Percentiles rank a stretch among this genome's conserved stretches.
phyloP scores from a whole-genome alignment of 1,139 yeast genomes.

The Meyerozyma athensensis region DNA sequence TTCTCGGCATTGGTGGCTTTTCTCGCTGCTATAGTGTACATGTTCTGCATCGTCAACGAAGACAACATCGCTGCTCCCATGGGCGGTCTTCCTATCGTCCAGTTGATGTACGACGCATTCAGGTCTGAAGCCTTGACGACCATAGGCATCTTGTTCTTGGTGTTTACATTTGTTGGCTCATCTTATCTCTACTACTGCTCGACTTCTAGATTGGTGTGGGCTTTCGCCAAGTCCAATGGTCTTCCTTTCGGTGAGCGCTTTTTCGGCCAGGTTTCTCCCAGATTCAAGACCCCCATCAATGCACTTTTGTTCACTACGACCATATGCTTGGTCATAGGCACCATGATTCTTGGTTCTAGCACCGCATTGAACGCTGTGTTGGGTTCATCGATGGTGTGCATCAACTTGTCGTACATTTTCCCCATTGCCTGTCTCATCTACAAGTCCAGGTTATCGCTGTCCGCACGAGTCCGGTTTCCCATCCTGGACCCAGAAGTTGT shows the following conservation, averaged over 20 bases:
- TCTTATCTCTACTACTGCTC: slow-evolving; percentile 16
- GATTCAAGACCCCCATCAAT: slow-evolving; percentile 21
- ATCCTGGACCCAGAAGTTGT: slow-evolving; percentile 6
- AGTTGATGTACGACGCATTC: slow-evolving; percentile 22
- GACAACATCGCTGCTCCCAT: slow-evolving; percentile 18
- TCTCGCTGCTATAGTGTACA: slow-evolving; percentile 21
- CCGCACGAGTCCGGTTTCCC: slow-evolving; percentile 13
- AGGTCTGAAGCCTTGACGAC: slow-evolving; percentile 22
- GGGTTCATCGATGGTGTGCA: slow-evolving; percentile 27
- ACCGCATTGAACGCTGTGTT: slow-evolving; percentile 25
- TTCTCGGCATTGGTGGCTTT: slow-evolving; percentile 21
- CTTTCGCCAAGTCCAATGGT: slow-evolving; percentile 26
- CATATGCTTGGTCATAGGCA: slow-evolving; percentile 18
- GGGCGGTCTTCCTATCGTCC: slow-evolving; percentile 26
- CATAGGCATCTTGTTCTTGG: slow-evolving; percentile 19
- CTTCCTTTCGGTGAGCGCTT: slow-evolving; percentile 20
- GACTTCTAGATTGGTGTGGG: slow-evolving; percentile 24
- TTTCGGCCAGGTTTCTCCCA: slow-evolving; percentile 18
- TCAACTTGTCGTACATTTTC: slow-evolving; percentile 24
- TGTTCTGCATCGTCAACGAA: slow-evolving; percentile 16
- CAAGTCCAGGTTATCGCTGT: slow-evolving; percentile 14
- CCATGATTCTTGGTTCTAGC: slow-evolving; percentile 22
- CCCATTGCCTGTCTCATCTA: slow-evolving; percentile 22
- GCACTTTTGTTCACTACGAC: slow-evolving; percentile 17
- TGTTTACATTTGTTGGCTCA: slow-evolving; percentile 17